Evolutionary conservation across 106 monocot species (phyloP).

Genomic region (Allium fistulosum): DNA sequence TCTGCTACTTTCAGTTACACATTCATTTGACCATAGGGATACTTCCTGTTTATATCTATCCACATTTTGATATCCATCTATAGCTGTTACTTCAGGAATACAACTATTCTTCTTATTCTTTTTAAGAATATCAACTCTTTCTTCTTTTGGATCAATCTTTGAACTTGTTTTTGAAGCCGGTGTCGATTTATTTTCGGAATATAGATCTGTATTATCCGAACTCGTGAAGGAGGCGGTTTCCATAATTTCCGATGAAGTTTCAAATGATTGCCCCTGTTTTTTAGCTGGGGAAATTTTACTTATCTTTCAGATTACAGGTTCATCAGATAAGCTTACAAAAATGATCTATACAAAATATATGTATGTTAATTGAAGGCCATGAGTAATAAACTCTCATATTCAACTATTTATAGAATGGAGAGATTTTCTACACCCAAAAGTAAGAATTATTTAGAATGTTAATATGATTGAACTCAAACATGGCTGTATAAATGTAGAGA

Average conservation of each 20-base stretch:
- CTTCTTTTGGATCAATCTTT: conserved; percentile 15
- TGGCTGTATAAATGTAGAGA: background rate
- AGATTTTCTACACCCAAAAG: background rate
- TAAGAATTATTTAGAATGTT: background rate
- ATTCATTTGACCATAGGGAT: conserved; percentile 7
- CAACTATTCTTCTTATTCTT: conserved; percentile 8
- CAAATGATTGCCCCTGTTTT: conserved; percentile 17
- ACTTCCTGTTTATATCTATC: conserved; percentile 8
- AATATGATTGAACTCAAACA: background rate
- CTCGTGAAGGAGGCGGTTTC: conserved; percentile 24
- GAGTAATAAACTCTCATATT: background rate
- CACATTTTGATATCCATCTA: conserved; percentile 3
- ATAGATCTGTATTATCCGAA: conserved; percentile 22
- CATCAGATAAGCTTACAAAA: too few species aligned
- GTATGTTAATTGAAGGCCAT: background rate
- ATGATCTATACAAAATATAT: too few species aligned
- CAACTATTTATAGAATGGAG: background rate
- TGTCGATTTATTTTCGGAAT: conserved; percentile 25
- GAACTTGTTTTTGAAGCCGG: conserved; percentile 12
- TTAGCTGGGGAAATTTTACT: conserved; percentile 24
- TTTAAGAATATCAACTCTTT: conserved; percentile 8
- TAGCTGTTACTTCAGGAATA: background rate
- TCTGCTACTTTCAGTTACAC: conserved; percentile 7
- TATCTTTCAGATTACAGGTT: too few species aligned
- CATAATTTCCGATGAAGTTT: conserved; percentile 42